Conservation (phyloP, 1,284 basidiomycete species). For the Cutaneotrichosporon sp. region DNA sequence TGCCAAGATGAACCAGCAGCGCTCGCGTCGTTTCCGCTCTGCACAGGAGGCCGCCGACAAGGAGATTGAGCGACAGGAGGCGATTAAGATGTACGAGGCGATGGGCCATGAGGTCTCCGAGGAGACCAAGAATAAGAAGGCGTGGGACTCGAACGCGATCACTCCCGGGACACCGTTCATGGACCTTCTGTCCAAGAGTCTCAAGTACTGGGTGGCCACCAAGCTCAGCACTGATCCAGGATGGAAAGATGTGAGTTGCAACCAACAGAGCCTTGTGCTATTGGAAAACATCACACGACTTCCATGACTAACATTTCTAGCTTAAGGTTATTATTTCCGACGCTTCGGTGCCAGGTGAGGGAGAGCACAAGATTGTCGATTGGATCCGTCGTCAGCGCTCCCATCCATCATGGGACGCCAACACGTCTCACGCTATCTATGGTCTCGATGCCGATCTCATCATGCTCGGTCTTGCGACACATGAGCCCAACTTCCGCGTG, state of each 20-base stretch:
- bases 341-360: constrained; percentile 94
- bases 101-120: constrained; percentile 88
- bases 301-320: constrained; percentile 47
- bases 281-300: neutral
- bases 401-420: constrained; percentile 85
- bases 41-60: constrained; percentile 94
- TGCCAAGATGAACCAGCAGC: constrained; percentile 99
- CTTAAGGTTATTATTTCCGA: constrained; percentile 96
- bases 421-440: constrained; percentile 95
- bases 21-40: constrained; percentile 89
- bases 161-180: constrained; percentile 98
- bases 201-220: constrained; percentile 93
- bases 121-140: constrained; percentile 73
- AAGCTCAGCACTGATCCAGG: constrained; percentile 94
- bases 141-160: constrained; percentile 98
- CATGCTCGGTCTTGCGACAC: constrained; percentile 96
- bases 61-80: constrained; percentile 74
- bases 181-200: constrained; percentile 78
- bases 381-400: constrained; percentile 86
- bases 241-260: constrained; percentile 76
- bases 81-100: constrained; percentile 82
- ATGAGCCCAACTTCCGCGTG: constrained; percentile 96
- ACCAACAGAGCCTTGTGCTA: no score
- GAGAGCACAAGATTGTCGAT: constrained; percentile 99
- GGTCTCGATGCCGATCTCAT: constrained; percentile 98